These are phyloP conservation scores for Fusarium albidum DNA, from an alignment of 2,329 filamentous ascomycete species.

Conservation along the genomic window DNA sequence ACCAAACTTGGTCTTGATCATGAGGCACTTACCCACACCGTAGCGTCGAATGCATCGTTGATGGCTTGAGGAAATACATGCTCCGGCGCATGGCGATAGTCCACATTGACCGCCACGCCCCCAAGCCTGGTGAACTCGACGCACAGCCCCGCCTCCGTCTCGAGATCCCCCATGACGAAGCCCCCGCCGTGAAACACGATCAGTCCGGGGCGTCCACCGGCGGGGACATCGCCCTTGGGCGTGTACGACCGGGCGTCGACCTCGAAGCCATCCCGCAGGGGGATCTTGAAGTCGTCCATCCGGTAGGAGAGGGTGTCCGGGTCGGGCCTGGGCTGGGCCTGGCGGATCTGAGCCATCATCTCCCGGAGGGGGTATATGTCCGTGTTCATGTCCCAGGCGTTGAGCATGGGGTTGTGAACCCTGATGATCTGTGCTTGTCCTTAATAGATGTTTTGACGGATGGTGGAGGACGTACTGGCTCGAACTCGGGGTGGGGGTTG, in stretches of 20 bases:
- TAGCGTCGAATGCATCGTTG: slow-evolving; percentile 41
- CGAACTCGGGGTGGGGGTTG: slow-evolving; percentile 30
- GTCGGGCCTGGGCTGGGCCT: slow-evolving; percentile 19
- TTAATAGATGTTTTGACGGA: slow-evolving; percentile 1
- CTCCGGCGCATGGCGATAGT: slow-evolving; percentile 42
- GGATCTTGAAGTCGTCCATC: slow-evolving; percentile 35
- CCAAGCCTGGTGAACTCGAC: slow-evolving; percentile 37
- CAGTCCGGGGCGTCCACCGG: slow-evolving; percentile 34
- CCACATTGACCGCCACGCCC: slow-evolving; percentile 38
- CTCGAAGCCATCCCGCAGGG: slow-evolving; percentile 31
- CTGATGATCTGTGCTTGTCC: slow-evolving; percentile 13
- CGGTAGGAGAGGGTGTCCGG: slow-evolving; percentile 24
- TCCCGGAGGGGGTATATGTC: slow-evolving; percentile 32
- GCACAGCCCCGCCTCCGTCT: slow-evolving; percentile 37
- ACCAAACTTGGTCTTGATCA: slow-evolving; percentile 5
- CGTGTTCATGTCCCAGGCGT: slow-evolving; percentile 34
- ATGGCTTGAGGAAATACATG: slow-evolving; percentile 41
- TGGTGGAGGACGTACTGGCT: slow-evolving; percentile 10
- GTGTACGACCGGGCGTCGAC: slow-evolving; percentile 35
- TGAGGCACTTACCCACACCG: slow-evolving; percentile 33
- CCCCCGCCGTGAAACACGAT: slow-evolving; percentile 42
- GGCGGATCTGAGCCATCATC: slow-evolving; percentile 26
- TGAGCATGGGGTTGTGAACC: slow-evolving; percentile 28
- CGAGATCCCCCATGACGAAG: slow-evolving; percentile 38
- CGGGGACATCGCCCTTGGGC: slow-evolving; percentile 15